Percentiles rank a stretch among this genome's conserved stretches.
phyloP scores from a whole-genome alignment of 768 basidiomycete genomes.

The Leccinum imitatum region DNA sequence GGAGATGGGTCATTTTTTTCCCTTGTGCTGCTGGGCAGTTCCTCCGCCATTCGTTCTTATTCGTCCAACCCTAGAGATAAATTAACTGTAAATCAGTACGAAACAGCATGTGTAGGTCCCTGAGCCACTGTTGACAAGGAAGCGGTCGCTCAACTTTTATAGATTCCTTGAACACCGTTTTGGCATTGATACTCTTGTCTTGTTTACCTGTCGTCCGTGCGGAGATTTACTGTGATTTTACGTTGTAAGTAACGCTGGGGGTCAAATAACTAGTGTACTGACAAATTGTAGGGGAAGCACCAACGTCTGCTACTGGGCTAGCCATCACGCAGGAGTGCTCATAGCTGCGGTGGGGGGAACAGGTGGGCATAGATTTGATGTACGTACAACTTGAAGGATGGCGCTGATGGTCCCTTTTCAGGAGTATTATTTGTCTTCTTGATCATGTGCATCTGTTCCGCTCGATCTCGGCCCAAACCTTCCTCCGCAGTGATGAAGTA shows the following conservation, averaged over 20 bases:
- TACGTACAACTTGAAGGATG: neutral
- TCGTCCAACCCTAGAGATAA: neutral
- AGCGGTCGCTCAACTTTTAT: neutral
- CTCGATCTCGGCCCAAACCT: neutral
- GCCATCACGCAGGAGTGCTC: neutral
- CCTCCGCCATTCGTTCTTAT: conserved; percentile 3
- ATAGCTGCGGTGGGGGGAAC: neutral
- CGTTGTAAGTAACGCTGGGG: conserved; percentile 1
- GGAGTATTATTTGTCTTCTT: conserved; percentile 5
- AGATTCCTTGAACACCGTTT: conserved; percentile 7
- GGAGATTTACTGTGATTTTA: conserved; percentile 8
- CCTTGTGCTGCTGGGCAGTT: conserved; percentile 16
- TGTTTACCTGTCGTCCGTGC: conserved; percentile 13
- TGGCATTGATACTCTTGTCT: conserved; percentile 6
- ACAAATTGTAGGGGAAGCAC: conserved; percentile 1
- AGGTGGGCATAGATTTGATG: conserved; percentile 3
- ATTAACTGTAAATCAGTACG: conserved; percentile 2
- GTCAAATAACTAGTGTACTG: neutral
- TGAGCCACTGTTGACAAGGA: neutral
- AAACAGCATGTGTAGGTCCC: conserved; percentile 15
- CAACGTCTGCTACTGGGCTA: conserved; percentile 12
- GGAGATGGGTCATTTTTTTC: neutral
- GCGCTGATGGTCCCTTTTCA: conserved; percentile 2
- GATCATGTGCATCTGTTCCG: neutral
- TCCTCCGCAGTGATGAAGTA: neutral